Base-by-base conservation (phyloP, 1,284 basidiomycete species). In the Malassezia equina region DNA sequence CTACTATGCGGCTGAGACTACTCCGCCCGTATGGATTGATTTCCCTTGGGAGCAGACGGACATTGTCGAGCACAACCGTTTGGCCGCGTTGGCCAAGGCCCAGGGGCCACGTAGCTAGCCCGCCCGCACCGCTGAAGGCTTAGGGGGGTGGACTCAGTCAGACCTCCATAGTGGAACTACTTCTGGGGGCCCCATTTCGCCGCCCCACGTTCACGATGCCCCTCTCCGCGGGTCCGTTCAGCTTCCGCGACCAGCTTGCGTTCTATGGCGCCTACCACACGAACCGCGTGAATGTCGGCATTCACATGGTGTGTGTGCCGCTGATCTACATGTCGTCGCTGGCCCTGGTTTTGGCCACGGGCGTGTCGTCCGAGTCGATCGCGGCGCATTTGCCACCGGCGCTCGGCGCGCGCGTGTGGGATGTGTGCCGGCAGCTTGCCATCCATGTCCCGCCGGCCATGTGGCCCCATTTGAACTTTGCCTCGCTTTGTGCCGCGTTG, bases 41-140 rank as follows among this genome's bases (percentile, higher is more conserved):
- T 72, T 69, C 55, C 70, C 72, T 2, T 73, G 69, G 70, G 70
- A 73, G 44, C 62, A 66, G 44, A 65, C 64, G 54, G 71, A 74
- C 56, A 74, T 74, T 42, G 25, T 64, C 41, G 72, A 74, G 60
- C 72, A 74, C 61, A 73, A 74, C 55, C 67, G 72, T 1, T 60
- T 74, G 2, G 65, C 72, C 8, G 67, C 67, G 25, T 55, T 73
- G n/a, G 72, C 72, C 23, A 65, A 71, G 51, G 31, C 34, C 12
- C 48, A 45, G 53, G 47, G 25, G 25, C 50, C 15, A 42, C 24
- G 40, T 23, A 7, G 13, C 11, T 4, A 7, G 9, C 40, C 17
- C 19, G 40, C 17, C 23, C n/a, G n/a, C n/a, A n/a, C n/a, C n/a
- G n/a, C n/a, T n/a, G n/a, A n/a, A n/a, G n/a, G 12, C 40, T 7